Conservation (phyloP, 768 basidiomycete species). For the Kwoniella bestiolae region DNA sequence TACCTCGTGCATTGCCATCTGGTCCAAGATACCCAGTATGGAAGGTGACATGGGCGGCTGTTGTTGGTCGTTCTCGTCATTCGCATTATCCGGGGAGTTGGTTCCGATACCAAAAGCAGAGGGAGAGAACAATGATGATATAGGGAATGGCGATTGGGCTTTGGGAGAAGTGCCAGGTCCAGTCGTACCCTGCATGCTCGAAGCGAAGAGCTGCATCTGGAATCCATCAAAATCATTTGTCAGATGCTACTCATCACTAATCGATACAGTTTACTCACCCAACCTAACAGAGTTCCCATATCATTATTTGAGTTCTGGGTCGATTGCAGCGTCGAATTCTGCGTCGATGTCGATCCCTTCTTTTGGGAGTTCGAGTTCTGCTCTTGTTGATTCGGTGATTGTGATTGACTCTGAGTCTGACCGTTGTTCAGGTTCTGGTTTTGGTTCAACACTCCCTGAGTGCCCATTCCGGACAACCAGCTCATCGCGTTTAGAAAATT, state of each 20-base stretch:
- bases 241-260: background rate
- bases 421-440: conserved; percentile 11
- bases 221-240: background rate
- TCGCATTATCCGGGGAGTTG: conserved; percentile 12
- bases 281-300: conserved; percentile 3
- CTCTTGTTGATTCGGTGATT: conserved; percentile 9
- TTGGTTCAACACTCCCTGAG: conserved; percentile 24
- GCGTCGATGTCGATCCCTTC: conserved; percentile 12
- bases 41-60: conserved; percentile 16
- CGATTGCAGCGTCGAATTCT: conserved; percentile 13
- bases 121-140: conserved; percentile 44
- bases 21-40: conserved; percentile 36
- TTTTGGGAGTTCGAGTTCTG: conserved; percentile 18
- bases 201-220: conserved; percentile 20
- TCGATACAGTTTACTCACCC: background rate
- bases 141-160: conserved; percentile 36
- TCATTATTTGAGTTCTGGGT: conserved; percentile 16
- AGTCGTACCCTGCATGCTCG: conserved; percentile 3
- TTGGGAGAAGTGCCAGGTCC: conserved; percentile 18
- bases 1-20: conserved; percentile 38
- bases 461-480: conserved; percentile 39
- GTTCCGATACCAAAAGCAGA: conserved; percentile 32
- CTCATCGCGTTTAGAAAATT: conserved; percentile 49
- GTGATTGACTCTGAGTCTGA: conserved; percentile 3
- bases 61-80: conserved; percentile 11